Evolutionary conservation across 1,139 yeast genomes (phyloP).

Genomic region (Saccharomycopsis phalli): DNA sequence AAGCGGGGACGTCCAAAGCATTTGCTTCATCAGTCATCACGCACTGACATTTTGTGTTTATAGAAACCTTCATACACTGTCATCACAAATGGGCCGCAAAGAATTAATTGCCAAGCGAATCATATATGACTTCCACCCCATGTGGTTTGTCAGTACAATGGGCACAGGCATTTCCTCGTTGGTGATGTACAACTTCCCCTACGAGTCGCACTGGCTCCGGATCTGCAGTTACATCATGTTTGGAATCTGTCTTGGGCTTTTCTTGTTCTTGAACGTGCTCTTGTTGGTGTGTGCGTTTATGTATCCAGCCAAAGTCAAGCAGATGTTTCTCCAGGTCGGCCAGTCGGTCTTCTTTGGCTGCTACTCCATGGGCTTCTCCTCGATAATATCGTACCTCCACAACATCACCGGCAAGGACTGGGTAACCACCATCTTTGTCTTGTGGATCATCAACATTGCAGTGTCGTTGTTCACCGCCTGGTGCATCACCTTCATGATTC

Average conservation of each 20-base stretch:
- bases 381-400: slow-evolving; percentile 33
- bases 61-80: too few relatives aligned
- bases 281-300: slow-evolving; percentile 33
- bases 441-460: slow-evolving; percentile 63
- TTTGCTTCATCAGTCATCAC: too few relatives aligned
- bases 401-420: slow-evolving; percentile 27
- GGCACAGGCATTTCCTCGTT: slow-evolving; percentile 69
- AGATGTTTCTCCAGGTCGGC: slow-evolving; percentile 37
- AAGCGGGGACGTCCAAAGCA: too few relatives aligned
- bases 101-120: slow-evolving; percentile 9
- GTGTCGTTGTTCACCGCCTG: slow-evolving; percentile 50
- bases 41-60: too few relatives aligned
- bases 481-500: slow-evolving; percentile 40
- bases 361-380: slow-evolving; percentile 66
- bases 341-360: slow-evolving; percentile 65
- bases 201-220: slow-evolving; percentile 50
- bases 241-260: slow-evolving; percentile 43
- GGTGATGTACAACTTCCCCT: slow-evolving; percentile 57
- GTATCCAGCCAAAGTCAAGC: slow-evolving; percentile 30
- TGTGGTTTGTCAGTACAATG: slow-evolving; percentile 69
- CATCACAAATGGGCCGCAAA: slow-evolving; percentile 2
- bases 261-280: slow-evolving; percentile 33
- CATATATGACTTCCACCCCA: slow-evolving; percentile 17
- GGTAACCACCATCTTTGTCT: slow-evolving; percentile 39
- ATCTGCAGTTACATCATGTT: slow-evolving; percentile 51